Evolutionary conservation across 306 rosid genomes (phyloP), one percentile per base, ranked within the genome.

Genomic region (Mimosa pudica): DNA sequence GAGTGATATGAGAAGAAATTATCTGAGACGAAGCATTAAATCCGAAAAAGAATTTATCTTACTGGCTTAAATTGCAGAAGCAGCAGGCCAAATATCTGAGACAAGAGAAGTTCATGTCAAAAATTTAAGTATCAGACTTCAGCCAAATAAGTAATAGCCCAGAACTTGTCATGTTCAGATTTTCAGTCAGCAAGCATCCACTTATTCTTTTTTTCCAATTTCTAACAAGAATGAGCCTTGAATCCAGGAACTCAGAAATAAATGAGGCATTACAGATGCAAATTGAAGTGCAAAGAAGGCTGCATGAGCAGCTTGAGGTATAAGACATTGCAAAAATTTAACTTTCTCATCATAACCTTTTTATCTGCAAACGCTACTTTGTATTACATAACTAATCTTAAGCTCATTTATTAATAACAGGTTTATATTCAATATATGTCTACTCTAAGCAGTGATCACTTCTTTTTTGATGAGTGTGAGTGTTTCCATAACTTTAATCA

Each of bases 221-320:
- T 64, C 77, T 88, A 72, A 86, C 78, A 41, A 82, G 7, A 13
- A 68, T 74, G 11, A 52, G 36, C 62, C 35, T 6, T 48, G 48
- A 58, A 81, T 82, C 54, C 88, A 94, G 93, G 85, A 85, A 89
- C 78, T 73, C 87, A 61, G 93, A 90, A 41, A 86, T 94, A 75
- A 89, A 84, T 73, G 96, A 94, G 78, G 88, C 97, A 8, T 86
- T 94, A 57, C 89, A 92, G 17, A 87, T 93, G 93, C 97, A 93
- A 82, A 89, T 93, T 51, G 98, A 90, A 85, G 98, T 93, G 30
- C 96, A 93, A 72, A 91, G 91, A 90, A 90, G 93, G 84, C 79
- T 91, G 35, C 98, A 92, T 54, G 94, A 93, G 70, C 98, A 93
- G 74, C 95, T 93, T 33, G 97, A 93, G 98, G 97, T 91, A 90